phyloP scores from a whole-genome alignment of 2,329 filamentous ascomycete species.

The Gnomoniopsis smithogilvyi region DNA sequence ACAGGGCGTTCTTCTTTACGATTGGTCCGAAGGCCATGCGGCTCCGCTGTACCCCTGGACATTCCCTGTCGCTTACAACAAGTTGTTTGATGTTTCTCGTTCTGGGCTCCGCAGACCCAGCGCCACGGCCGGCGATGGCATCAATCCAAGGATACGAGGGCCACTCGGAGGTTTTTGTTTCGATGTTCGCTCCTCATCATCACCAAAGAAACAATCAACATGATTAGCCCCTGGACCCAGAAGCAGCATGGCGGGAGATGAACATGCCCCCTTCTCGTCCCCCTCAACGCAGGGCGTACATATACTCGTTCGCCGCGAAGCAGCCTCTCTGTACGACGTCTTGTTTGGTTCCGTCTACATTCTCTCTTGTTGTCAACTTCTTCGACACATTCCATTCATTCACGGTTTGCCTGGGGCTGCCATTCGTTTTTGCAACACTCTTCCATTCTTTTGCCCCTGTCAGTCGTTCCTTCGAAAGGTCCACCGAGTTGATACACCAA shows the following conservation, averaged over 20 bases:
- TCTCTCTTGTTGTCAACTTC: slow-evolving; percentile 9
- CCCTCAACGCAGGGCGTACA: background rate
- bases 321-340: background rate
- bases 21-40: slow-evolving; percentile 15
- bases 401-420: slow-evolving; percentile 19
- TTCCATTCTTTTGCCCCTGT: slow-evolving; percentile 4
- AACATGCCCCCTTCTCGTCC: slow-evolving; percentile 2
- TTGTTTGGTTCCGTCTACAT: background rate
- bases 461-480: slow-evolving; percentile 9
- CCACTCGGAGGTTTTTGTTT: background rate
- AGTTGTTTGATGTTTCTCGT: slow-evolving; percentile 16
- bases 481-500: background rate
- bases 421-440: slow-evolving; percentile 17
- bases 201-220: background rate
- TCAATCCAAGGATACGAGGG: slow-evolving; percentile 4
- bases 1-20: background rate
- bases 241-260: slow-evolving; percentile 1
- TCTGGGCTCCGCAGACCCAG: slow-evolving; percentile 7
- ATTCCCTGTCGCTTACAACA: slow-evolving; percentile 10
- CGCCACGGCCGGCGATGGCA: slow-evolving; percentile 8
- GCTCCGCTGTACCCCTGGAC: slow-evolving; percentile 9
- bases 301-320: slow-evolving; percentile 6
- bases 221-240: background rate
- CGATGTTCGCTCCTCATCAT: slow-evolving; percentile 5
- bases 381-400: slow-evolving; percentile 18